These are phyloP conservation scores for Psilocybe sp. DNA, from an alignment of 768 basidiomycete species.

Conservation along the genomic window DNA sequence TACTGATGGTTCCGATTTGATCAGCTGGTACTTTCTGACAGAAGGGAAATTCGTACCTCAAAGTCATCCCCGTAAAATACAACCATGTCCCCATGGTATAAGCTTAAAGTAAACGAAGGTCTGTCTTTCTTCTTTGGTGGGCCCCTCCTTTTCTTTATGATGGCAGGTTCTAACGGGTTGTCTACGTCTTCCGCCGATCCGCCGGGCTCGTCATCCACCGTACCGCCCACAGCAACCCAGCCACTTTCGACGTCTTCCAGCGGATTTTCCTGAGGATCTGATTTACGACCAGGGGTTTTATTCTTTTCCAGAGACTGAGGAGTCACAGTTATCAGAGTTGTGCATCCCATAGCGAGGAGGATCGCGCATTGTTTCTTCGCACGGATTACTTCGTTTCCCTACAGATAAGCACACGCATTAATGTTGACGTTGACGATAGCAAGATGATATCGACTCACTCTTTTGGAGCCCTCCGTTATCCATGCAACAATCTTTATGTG, in stretches of 20 bases:
- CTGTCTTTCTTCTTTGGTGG: slow-evolving; percentile 8
- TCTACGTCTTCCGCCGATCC: neutral
- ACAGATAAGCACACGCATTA: neutral
- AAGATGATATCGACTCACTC: slow-evolving; percentile 19
- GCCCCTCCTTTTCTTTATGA: slow-evolving; percentile 4
- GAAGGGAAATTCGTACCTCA: slow-evolving; percentile 27
- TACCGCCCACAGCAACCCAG: neutral
- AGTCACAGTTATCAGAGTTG: slow-evolving; percentile 28
- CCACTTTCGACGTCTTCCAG: neutral
- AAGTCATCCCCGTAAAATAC: slow-evolving; percentile 40
- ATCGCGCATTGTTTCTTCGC: slow-evolving; percentile 25
- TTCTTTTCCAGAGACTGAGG: slow-evolving; percentile 11
- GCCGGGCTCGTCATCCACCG: neutral
- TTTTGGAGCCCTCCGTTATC: slow-evolving; percentile 36
- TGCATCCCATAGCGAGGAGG: slow-evolving; percentile 36
- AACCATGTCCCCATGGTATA: slow-evolving; percentile 41
- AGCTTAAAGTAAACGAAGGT: slow-evolving; percentile 28
- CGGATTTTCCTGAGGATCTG: slow-evolving; percentile 1
- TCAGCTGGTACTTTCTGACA: slow-evolving; percentile 3
- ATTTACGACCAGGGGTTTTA: slow-evolving; percentile 2
- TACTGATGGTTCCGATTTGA: slow-evolving; percentile 26
- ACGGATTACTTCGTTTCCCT: slow-evolving; percentile 23
- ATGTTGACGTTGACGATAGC: neutral
- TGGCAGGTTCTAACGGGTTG: neutral
- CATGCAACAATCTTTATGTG: slow-evolving; percentile 38